Base-by-base conservation (phyloP, 1,284 basidiomycete species). In the Boletus smithii region DNA sequence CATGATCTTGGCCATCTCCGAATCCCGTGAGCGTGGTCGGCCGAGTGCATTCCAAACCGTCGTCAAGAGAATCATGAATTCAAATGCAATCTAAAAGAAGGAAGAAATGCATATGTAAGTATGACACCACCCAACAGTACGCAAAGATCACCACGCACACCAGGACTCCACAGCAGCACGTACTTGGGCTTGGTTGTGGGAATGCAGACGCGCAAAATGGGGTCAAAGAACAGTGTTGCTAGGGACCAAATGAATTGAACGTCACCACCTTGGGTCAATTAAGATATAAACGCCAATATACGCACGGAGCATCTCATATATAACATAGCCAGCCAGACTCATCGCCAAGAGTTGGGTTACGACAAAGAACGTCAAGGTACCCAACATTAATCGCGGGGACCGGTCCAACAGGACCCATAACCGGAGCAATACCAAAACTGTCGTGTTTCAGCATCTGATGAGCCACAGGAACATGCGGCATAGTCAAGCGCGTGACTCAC, bases 371-470 rank as follows among this genome's bases (percentile, higher is more conserved):
- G 51, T 6, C 3, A 72, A 45, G 1, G 71, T 73, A 46, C 46
- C 55, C 11, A 65, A n/a, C 43, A 76, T 61, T n/a, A 73, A 51
- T 9, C 50, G 53, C 16, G 54, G 60, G 29, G 60, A 55, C 7
- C 72, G 68, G 30, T 69, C 65, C 62, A 72, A 74, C 5, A 75
- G 53, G 16, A 69, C 61, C 73, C 75, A 76, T 11, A 75, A 46
- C 3, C 72, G 70, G 14, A 75, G 59, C 35, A 76, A 54, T 23
- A 75, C 58, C 40, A 76, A 59, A 48, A 58, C 57, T 62, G 20
- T 24, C n/a, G 18, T 8, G 6, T 40, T 30, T 14, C 20, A 26
- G 1, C 1, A 11, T 10, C 5, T 8, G 26, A 57, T 32, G 17
- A 48, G 49, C 29, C 40, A 23, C 22, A 10, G 17, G 16, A 17